Evolutionary conservation across 2,329 filamentous ascomycete genomes (phyloP).

Genomic region (Leptographium procerum): DNA sequence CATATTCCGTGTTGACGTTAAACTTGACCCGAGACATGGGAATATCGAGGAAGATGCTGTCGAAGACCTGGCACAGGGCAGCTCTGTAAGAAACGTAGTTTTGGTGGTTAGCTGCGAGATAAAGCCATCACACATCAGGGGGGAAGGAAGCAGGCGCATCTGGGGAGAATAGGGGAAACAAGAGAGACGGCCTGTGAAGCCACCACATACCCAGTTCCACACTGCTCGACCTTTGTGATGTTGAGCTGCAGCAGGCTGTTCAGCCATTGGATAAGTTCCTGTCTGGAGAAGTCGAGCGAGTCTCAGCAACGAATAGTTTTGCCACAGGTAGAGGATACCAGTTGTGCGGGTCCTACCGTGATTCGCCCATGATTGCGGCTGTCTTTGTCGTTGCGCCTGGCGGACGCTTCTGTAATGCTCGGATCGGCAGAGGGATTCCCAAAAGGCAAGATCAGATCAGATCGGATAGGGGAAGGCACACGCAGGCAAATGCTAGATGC

Average conservation of each 20-base stretch:
- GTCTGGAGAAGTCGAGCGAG: conserved; percentile 49
- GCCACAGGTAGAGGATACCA: background rate
- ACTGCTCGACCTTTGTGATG: conserved; percentile 94
- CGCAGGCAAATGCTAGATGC: no score
- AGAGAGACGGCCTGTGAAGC: conserved; percentile 10
- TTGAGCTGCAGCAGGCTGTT: conserved; percentile 98
- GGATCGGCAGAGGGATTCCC: background rate
- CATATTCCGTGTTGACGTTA: conserved; percentile 94
- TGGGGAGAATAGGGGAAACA: conserved; percentile 24
- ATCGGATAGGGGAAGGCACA: background rate
- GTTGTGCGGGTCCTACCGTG: conserved; percentile 7
- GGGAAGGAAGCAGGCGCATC: conserved; percentile 6
- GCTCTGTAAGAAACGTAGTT: conserved; percentile 45
- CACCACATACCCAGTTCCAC: conserved; percentile 74
- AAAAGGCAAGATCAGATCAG: no score
- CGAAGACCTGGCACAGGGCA: conserved; percentile 92
- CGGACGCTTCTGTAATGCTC: background rate
- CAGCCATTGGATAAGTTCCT: conserved; percentile 92
- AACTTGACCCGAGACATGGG: conserved; percentile 97
- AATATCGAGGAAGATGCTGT: conserved; percentile 93
- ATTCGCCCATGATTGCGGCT: conserved; percentile 13
- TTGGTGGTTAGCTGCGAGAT: background rate
- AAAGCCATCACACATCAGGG: background rate
- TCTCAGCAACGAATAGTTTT: background rate
- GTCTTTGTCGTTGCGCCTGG: background rate